Conservation (phyloP, 139 green algal species). For the Pseudopediastrum boryanum region DNA sequence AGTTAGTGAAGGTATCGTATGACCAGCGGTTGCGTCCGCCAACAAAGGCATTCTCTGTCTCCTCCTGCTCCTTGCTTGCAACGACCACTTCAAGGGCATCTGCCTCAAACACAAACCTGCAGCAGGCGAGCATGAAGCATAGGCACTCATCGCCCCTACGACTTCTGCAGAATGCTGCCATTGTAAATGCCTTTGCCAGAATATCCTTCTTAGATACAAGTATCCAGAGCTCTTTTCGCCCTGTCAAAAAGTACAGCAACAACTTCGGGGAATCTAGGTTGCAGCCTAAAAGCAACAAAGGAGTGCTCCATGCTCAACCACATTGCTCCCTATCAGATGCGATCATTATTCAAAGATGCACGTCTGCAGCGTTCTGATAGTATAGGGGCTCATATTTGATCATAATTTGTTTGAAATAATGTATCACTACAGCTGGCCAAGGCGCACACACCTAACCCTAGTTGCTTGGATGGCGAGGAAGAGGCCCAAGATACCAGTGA, state of each 20-base stretch:
- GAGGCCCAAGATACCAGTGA: constrained; percentile 67
- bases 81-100: constrained; percentile 74
- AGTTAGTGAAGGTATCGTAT: constrained; percentile 89
- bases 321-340: background rate
- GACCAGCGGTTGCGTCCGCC: constrained; percentile 84
- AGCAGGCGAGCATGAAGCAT: background rate
- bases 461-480: constrained; percentile 80
- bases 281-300: background rate
- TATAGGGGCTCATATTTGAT: background rate
- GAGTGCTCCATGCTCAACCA: background rate
- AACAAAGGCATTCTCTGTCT: constrained; percentile 88
- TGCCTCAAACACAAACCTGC: constrained; percentile 83
- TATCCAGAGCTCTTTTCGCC: background rate
- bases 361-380: background rate
- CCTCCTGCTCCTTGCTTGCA: constrained; percentile 53
- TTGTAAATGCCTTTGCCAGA: background rate
- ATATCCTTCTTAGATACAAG: background rate
- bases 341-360: background rate
- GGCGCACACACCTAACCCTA: constrained; percentile 56
- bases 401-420: background rate
- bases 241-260: background rate
- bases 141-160: background rate
- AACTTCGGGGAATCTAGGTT: background rate
- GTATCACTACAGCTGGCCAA: background rate
- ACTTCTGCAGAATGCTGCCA: background rate